Evolutionary conservation across 1,284 basidiomycete genomes (phyloP), one percentile per base, ranked within the genome.

Genomic region (Xerocomus alliaceus): DNA sequence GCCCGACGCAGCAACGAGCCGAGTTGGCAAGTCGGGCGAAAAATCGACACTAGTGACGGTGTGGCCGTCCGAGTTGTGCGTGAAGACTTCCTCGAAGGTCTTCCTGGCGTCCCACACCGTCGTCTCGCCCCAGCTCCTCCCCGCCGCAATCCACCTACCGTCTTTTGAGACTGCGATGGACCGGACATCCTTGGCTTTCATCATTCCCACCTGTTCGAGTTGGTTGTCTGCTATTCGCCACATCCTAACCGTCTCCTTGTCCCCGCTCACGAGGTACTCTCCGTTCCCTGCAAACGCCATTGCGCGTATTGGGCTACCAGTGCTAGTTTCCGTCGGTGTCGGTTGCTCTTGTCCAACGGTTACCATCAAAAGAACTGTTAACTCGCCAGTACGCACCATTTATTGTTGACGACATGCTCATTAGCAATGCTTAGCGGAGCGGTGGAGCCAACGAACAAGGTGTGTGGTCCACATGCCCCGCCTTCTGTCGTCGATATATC

Each of bases 131-230:
- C 45, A 54, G 26, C 49, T 52, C 26, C 32, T 41, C 15, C 66
- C 64, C 20, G 46, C 66, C 32, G 53, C 66, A 17, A 66, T 62
- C 51, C 51, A 68, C 51, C 5, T 48, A 2, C 29, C 24, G 6
- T 68, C 54, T 48, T 7, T 53, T 8, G 66, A 68, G 41, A 68
- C 44, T 8, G 63, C 58, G 10, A 68, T 15, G 12, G 28, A 56
- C 26, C 44, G 22, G 28, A 66, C 64, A 17, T 50, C 50, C 31
- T 29, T 52, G 3, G 31, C 41, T 24, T 54, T 31, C 48, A 49
- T 50, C 34, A 7, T n/a, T 9, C 28, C 62, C 2, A 62, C 28
- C n/a, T 29, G 31, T 28, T 51, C 35, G 17, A 37, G 34, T 18
- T 15, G n/a, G 22, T 35, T 44, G 28, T 54, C 54, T 22, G 32